phyloP scores from a whole-genome alignment of 345 rosid genomes.

The Punica granatum region DNA sequence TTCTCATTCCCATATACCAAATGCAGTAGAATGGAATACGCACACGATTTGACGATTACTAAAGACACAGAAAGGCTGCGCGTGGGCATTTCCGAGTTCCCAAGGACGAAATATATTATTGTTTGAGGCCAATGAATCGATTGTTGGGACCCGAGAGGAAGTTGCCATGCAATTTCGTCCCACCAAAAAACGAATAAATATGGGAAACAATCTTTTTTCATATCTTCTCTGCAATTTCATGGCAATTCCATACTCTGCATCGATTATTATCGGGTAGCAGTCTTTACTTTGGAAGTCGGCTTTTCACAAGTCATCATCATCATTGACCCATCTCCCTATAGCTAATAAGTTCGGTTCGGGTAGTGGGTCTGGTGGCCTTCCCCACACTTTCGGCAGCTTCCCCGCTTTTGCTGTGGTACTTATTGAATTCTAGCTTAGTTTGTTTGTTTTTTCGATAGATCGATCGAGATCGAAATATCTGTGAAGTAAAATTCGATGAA shows the following conservation, averaged over 20 bases:
- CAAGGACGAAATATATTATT: neutral
- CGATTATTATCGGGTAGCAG: neutral
- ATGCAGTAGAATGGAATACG: neutral
- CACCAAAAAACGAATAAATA: neutral
- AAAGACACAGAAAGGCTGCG: neutral
- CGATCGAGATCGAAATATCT: neutral
- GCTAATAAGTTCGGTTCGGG: neutral
- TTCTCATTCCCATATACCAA: too few relatives aligned
- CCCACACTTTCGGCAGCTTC: neutral
- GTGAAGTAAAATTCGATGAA: too few relatives aligned
- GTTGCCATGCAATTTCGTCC: slow-evolving; percentile 25
- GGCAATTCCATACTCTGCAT: slow-evolving; percentile 1
- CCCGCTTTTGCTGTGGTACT: neutral
- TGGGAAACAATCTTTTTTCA: neutral
- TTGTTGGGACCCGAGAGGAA: slow-evolving; percentile 16
- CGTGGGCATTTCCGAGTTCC: neutral
- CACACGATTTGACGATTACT: neutral
- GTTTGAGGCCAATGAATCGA: neutral
- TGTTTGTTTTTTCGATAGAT: neutral
- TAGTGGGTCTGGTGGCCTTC: neutral
- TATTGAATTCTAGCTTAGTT: too few relatives aligned
- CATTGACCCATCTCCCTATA: neutral
- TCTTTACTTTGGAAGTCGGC: too few relatives aligned
- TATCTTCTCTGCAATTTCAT: slow-evolving; percentile 10
- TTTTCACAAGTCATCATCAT: too few relatives aligned